phyloP scores from a whole-genome alignment of 345 rosid species.

The Citrus sp. region DNA sequence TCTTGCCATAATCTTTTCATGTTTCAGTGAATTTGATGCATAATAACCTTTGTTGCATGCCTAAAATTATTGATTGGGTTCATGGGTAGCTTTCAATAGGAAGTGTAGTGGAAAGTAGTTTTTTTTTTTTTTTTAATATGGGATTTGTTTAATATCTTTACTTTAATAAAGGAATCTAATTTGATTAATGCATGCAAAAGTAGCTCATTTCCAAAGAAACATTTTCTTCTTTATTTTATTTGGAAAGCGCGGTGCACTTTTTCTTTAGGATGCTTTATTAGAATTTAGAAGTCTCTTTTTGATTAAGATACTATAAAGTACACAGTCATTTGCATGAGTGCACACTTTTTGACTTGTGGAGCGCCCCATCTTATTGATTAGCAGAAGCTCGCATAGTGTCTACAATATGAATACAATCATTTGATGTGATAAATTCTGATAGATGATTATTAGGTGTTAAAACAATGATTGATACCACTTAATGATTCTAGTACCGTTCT shows the following conservation, averaged over 20 bases:
- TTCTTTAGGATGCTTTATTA: conserved; percentile 45
- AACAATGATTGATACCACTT: neutral
- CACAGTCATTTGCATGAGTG: conserved; percentile 15
- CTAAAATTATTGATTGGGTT: conserved; percentile 1
- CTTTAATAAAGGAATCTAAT: conserved; percentile 44
- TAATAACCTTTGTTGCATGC: conserved; percentile 25
- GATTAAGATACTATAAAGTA: conserved; percentile 16
- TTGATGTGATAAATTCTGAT: neutral
- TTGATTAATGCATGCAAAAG: conserved; percentile 32
- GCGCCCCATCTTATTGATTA: neutral
- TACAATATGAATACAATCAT: neutral
- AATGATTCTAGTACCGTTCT: neutral
- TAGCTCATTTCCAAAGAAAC: conserved; percentile 35
- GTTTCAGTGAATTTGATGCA: conserved; percentile 39
- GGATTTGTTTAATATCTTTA: conserved; percentile 18
- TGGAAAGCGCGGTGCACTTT: conserved; percentile 42
- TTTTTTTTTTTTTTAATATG: conserved; percentile 8
- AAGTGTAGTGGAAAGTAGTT: conserved; percentile 34
- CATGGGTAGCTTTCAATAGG: conserved; percentile 27
- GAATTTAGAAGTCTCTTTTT: conserved; percentile 36
- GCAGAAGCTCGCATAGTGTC: neutral
- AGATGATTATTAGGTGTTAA: neutral
- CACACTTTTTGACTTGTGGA: neutral
- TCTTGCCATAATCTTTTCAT: conserved; percentile 18
- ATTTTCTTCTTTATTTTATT: conserved; percentile 37